Percentiles rank a stretch among this genome's conserved stretches.
Evolutionary conservation across 2,329 filamentous ascomycete genomes (phyloP).

Genomic region (Nannizziopsis barbatae): DNA sequence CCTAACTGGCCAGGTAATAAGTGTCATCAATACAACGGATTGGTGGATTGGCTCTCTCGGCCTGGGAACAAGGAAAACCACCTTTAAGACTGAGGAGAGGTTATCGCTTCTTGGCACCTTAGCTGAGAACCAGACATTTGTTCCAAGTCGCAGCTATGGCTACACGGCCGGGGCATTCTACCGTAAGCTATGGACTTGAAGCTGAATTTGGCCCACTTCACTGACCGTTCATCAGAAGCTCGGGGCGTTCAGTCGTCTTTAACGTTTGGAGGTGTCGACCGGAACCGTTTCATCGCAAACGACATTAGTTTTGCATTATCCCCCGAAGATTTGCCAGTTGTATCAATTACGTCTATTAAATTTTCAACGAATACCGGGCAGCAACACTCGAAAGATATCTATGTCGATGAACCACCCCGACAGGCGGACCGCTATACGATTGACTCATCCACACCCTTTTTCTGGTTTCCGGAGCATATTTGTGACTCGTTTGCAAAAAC

Average conservation of each 20-base stretch:
- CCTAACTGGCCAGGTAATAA: constrained; percentile 24
- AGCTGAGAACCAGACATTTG: constrained; percentile 20
- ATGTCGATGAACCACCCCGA: constrained; percentile 18
- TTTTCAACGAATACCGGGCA: constrained; percentile 15
- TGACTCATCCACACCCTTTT: constrained; percentile 32
- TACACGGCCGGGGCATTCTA: constrained; percentile 27
- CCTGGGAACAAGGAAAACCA: constrained; percentile 21
- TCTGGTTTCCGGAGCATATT: constrained; percentile 30
- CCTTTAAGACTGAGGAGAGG: constrained; percentile 19
- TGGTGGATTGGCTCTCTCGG: constrained; percentile 28
- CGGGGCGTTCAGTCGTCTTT: constrained; percentile 24
- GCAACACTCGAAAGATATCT: constrained; percentile 3
- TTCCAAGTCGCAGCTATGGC: constrained; percentile 25
- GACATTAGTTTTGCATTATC: constrained; percentile 23
- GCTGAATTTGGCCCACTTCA: neutral
- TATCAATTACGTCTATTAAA: constrained; percentile 23
- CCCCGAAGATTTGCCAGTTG: constrained; percentile 22
- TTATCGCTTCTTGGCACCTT: constrained; percentile 22
- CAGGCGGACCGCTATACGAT: constrained; percentile 24
- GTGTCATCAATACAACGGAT: constrained; percentile 23
- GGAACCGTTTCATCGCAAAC: constrained; percentile 23
- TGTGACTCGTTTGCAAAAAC: constrained; percentile 29
- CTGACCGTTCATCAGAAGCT: constrained; percentile 14
- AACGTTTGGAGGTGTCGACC: constrained; percentile 25
- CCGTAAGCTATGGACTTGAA: constrained; percentile 15